Evolutionary conservation across 2,329 filamentous ascomycete genomes (phyloP), one percentile per base, ranked within the genome.

Genomic region (Grosmannia penicillata): DNA sequence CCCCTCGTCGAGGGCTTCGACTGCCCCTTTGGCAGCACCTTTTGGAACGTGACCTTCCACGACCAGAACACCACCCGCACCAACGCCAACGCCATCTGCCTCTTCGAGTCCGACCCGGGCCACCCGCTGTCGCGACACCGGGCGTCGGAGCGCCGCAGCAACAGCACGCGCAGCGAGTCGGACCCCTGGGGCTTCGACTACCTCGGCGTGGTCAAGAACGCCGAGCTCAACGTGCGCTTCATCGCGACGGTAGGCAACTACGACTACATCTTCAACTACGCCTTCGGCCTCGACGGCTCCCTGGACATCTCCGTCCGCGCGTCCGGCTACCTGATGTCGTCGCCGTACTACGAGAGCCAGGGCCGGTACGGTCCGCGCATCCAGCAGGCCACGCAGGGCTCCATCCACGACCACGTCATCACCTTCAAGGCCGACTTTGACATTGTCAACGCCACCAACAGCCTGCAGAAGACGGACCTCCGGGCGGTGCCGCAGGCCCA

Each of bases 161-260:
- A 29, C 15, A 22, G 21, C 9, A 28, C 24, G 8, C 11, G 10
- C 6, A 28, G 17, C 13, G 25, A 37, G 25, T 17, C 19, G 21
- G 35, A n/a, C 24, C 47, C 43, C 11, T 53, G 48, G 17, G 53
- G 53, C 3, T 57, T 56, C 37, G 38, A 38, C 3, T 51, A 53
- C 23, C 44, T 58, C 5, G 53, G 50, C 7, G 51, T 52, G 0
- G 53, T 56, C 8, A 57, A 59, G 40, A 51, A 49, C 17, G 53
- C 57, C 0, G 48, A 49, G 6, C 45, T 63, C 5, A 57, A 54
- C 3, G 42, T 59, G 1, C 58, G 60, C 8, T 51, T 52, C 1
- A 56, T 63, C 6, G 55, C 59, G 1, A 64, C 58, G 0, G 51
- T 64, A 14, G 59, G 61, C 3, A 65, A 64, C 43, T 63, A 64